A percentile compares a stretch with the other conserved stretches of the same genome.
phyloP scores from a whole-genome alignment of 2,329 filamentous ascomycete genomes.

The Epicoccum nigrum region DNA sequence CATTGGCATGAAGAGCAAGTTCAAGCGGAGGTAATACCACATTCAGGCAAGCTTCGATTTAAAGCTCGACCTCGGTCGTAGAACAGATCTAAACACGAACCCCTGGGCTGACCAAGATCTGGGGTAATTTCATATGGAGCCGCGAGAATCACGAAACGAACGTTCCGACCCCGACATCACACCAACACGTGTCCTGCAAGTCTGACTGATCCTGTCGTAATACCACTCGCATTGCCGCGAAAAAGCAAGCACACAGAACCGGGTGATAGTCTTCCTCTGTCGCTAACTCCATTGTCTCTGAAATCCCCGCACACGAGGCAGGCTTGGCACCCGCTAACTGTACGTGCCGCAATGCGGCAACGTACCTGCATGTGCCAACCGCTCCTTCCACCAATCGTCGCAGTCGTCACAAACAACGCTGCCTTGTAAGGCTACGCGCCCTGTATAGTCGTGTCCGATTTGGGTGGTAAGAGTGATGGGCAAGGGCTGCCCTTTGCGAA shows the following conservation, averaged over 20 bases:
- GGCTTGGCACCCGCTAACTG: background rate
- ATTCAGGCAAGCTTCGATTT: background rate
- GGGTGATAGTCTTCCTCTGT: background rate
- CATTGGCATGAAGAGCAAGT: constrained; percentile 36
- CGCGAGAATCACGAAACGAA: background rate
- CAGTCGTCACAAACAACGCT: background rate
- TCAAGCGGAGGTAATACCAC: constrained; percentile 19
- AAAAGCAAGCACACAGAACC: background rate
- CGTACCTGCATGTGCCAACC: constrained; percentile 2
- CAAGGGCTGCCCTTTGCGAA: background rate
- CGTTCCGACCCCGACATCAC: background rate
- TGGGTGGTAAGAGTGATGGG: background rate
- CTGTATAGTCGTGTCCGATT: background rate
- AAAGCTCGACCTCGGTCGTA: background rate
- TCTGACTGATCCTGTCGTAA: background rate
- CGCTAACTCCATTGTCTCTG: constrained; percentile 1
- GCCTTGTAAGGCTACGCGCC: background rate
- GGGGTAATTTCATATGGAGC: background rate
- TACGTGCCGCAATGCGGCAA: background rate
- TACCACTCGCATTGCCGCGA: background rate
- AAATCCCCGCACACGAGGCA: background rate
- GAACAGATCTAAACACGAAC: background rate
- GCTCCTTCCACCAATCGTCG: constrained; percentile 1
- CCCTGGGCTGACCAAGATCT: background rate
- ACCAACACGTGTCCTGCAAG: background rate